phyloP scores from a whole-genome alignment of 2,329 filamentous ascomycete species.

The Massarina eburnea region DNA sequence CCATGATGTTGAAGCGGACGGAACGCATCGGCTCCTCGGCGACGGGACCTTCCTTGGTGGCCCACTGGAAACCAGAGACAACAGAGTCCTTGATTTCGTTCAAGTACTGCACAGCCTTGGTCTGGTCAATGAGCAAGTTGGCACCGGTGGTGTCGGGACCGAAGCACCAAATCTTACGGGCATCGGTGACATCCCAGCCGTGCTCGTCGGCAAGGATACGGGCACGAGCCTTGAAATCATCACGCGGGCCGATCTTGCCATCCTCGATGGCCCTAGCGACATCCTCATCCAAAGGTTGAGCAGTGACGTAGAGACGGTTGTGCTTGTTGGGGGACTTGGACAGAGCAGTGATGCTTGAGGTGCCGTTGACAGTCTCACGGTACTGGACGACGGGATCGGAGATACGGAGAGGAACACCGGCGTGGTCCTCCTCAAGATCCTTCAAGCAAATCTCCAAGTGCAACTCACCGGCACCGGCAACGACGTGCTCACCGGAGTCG shows the following conservation, averaged over 20 bases:
- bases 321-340: slow-evolving; percentile 99
- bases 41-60: slow-evolving; percentile 93
- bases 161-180: slow-evolving; percentile 99
- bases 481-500: slow-evolving; percentile 96
- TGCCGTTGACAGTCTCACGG: slow-evolving; percentile 87
- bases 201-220: slow-evolving; percentile 94
- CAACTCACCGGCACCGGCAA: slow-evolving; percentile 98
- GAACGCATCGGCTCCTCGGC: slow-evolving; percentile 98
- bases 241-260: slow-evolving; percentile 90
- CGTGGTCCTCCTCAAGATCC: slow-evolving; percentile 99
- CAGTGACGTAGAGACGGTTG: slow-evolving; percentile 98
- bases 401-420: slow-evolving; percentile 94
- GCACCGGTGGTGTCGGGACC: slow-evolving; percentile 96
- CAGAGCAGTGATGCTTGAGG: slow-evolving; percentile 92
- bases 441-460: slow-evolving; percentile 99
- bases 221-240: slow-evolving; percentile 98
- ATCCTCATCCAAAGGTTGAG: slow-evolving; percentile 89
- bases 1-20: slow-evolving; percentile 97
- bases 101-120: slow-evolving; percentile 99
- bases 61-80: slow-evolving; percentile 99
- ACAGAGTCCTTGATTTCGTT: slow-evolving; percentile 99
- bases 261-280: slow-evolving; percentile 85
- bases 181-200: slow-evolving; percentile 99
- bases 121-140: slow-evolving; percentile 99
- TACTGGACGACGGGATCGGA: slow-evolving; percentile 98